phyloP scores from a whole-genome alignment of 1,139 yeast species.

The Meyerozyma elateridarum region DNA sequence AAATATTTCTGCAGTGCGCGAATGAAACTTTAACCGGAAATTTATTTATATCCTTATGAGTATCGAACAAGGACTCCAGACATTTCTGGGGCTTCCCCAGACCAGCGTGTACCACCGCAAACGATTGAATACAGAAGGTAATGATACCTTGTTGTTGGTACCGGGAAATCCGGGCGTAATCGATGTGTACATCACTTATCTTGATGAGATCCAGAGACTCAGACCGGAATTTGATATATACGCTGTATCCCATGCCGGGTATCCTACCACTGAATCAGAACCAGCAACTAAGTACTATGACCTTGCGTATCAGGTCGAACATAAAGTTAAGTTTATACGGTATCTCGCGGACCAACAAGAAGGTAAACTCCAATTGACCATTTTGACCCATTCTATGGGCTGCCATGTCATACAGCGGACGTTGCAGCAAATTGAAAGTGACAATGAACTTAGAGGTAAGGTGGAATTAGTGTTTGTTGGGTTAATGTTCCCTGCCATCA shows the following conservation, averaged over 20 bases:
- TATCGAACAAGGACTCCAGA: too few relatives aligned
- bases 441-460: conserved; percentile 15
- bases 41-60: too few relatives aligned
- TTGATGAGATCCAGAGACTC: conserved; percentile 37
- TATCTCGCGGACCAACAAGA: conserved; percentile 18
- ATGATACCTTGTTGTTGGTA: conserved; percentile 41
- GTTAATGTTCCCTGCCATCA: conserved; percentile 59
- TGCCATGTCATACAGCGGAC: conserved; percentile 54
- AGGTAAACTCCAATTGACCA: conserved; percentile 30
- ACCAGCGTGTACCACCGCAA: conserved; percentile 26
- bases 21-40: too few relatives aligned
- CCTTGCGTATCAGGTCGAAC: conserved; percentile 49
- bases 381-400: conserved; percentile 63
- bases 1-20: too few relatives aligned
- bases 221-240: conserved; percentile 45
- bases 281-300: conserved; percentile 19
- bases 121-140: conserved; percentile 10
- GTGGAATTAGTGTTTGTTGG: conserved; percentile 43
- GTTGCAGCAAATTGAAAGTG: conserved; percentile 10
- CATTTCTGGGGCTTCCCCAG: conserved; percentile 18
- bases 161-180: conserved; percentile 71
- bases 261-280: conserved; percentile 23
- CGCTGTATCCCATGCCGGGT: conserved; percentile 56
- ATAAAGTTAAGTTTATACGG: conserved; percentile 39
- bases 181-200: conserved; percentile 51